Conservation (phyloP, 306 rosid species). For the Dryas octopetala region DNA sequence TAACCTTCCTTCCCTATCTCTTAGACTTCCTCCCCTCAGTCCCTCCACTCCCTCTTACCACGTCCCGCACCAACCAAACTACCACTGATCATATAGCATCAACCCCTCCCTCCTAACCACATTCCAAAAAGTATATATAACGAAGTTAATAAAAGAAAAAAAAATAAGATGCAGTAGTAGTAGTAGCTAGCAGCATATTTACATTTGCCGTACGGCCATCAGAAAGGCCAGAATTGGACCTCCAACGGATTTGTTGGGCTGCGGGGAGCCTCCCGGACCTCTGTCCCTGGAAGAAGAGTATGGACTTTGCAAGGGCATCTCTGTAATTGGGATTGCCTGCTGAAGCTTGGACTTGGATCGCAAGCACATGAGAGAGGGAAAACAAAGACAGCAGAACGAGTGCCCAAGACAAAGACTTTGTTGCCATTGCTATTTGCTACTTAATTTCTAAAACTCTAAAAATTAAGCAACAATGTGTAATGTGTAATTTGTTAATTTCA, state of each 20-base stretch:
- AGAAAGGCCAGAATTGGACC: slow-evolving; percentile 65
- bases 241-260: slow-evolving; percentile 60
- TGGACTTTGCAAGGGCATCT: slow-evolving; percentile 80
- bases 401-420: slow-evolving; percentile 13
- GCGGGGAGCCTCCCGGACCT: slow-evolving; percentile 77
- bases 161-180: background rate
- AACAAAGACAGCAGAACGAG: slow-evolving; percentile 7
- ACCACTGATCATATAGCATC: background rate
- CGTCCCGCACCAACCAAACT: background rate
- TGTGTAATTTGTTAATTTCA: no score
- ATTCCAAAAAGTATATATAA: background rate
- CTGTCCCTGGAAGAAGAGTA: slow-evolving; percentile 87
- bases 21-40: no score
- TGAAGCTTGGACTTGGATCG: slow-evolving; percentile 28
- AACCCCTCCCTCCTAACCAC: background rate
- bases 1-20: no score
- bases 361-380: slow-evolving; percentile 9
- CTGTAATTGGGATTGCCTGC: slow-evolving; percentile 49
- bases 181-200: background rate
- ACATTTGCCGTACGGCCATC: slow-evolving; percentile 76
- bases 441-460: slow-evolving; percentile 11
- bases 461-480: background rate
- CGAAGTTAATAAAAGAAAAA: background rate
- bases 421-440: slow-evolving; percentile 24
- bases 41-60: no score